Evolutionary conservation across 1,284 basidiomycete species (phyloP), one percentile per base, ranked within the genome.

Genomic region (Apiotrichum gamsii): DNA sequence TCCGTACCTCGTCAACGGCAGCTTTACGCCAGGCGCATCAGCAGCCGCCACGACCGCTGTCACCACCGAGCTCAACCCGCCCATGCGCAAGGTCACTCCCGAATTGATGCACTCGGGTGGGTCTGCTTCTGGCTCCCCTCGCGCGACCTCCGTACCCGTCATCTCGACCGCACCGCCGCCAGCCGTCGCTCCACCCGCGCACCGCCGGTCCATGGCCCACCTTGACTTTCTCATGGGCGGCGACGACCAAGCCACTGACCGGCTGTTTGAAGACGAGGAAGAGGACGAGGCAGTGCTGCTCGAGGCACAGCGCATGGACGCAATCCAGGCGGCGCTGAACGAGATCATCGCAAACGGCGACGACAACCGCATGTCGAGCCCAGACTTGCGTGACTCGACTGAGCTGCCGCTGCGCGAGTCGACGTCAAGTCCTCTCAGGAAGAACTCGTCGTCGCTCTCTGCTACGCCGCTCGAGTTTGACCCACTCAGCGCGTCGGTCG

Each of bases 261-360:
- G 49, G 19, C 54, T 71, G 5, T 70, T 70, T 3, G 59, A 64
- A 18, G 59, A 57, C 20, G 48, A 49, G 8, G 51, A 58, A 20
- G 57, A 57, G 16, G 49, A 81, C 5, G 82, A 73, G 14, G 57
- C 58, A 5, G 41, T 36, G 10, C 39, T 39, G 18, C 19, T 51
- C 8, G 46, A 54, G 63, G 74, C 76, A 10, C 78, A 84, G 56
- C 78, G 88, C 29, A 93, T 95, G 80, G 88, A 90, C 57, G 90
- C 90, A 4, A 90, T 96, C 19, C 90, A 93, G 61, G 87, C 89
- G 4, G 93, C 93, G 1, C 75, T 97, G 50, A 91, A 86, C 15
- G 88, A 90, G 63, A 95, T 97, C 65, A 93, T 96, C 59, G 87
- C 88, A 2, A 75, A 83, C 24, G 89, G 93, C 33, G 62, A 79